phyloP scores from a whole-genome alignment of 768 basidiomycete genomes.

The Gloeopeniophorella convolvens region DNA sequence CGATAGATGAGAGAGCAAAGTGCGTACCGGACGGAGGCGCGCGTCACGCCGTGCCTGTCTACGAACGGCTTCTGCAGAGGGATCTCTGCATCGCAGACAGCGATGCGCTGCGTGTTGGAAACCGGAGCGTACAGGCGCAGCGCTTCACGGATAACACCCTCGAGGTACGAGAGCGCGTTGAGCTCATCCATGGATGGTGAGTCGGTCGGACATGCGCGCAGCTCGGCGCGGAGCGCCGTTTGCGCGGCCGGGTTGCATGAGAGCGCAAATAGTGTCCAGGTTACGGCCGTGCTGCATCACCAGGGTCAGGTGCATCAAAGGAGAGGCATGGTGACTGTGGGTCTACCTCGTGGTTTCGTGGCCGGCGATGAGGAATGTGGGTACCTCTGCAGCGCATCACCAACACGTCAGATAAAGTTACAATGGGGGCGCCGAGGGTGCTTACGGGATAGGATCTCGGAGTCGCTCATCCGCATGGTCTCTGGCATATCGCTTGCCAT shows the following conservation, averaged over 20 bases:
- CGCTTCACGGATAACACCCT: conserved; percentile 28
- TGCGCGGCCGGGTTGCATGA: conserved; percentile 28
- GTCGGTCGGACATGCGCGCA: conserved; percentile 22
- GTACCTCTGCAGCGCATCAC: conserved; percentile 23
- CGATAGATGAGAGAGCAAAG: too few species aligned
- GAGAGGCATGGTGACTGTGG: not conserved
- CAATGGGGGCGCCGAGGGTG: not conserved
- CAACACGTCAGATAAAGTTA: not conserved
- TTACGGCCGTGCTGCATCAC: conserved; percentile 23
- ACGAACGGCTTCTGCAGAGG: conserved; percentile 24
- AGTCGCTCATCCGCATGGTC: conserved; percentile 25
- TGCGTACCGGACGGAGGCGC: conserved; percentile 17
- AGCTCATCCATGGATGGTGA: conserved; percentile 27
- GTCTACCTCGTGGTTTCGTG: conserved; percentile 24
- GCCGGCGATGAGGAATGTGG: conserved; percentile 29
- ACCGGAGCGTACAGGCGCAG: conserved; percentile 27
- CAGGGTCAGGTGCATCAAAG: not conserved
- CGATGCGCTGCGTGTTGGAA: conserved; percentile 22
- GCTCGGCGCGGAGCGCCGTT: conserved; percentile 30
- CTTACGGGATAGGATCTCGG: conserved; percentile 28
- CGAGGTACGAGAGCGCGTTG: conserved; percentile 28
- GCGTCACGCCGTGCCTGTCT: conserved; percentile 18
- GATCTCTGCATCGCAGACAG: conserved; percentile 26
- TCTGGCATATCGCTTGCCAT: conserved; percentile 27
- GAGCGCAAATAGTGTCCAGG: conserved; percentile 32